Base-by-base conservation (phyloP, 495 filamentous ascomycete genomes). In the Aspergillus olivimuriae region DNA sequence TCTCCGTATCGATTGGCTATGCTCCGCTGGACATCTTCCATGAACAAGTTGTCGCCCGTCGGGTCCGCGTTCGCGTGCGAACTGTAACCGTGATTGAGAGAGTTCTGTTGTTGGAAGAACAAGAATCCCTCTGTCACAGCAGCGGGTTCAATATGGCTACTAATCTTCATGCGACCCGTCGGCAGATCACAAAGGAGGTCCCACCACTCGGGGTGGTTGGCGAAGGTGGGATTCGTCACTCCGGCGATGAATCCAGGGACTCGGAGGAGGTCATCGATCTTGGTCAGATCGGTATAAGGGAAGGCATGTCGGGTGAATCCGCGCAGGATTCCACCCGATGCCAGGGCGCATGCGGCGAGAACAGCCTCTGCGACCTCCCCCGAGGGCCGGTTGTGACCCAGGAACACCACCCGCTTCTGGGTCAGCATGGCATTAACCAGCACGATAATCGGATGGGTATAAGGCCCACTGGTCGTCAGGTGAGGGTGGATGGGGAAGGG, bases 241-340 rank as follows among this genome's bases (percentile, higher is more conserved):
- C 92, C 92, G 15, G 92, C 92, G 55, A 99, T 94, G 60, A 99
- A 99, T 6, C 92, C 92, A 15, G 94, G 90, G 1, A 99, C 94
- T 48, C 88, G 86, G 22, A 97, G 74, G 4, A 99, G 77, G 58
- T 97, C 92, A 52, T 99, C 92, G 37, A 99, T 88, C 62, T 99
- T 99, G 33, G 88, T 94, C 16, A 99, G 75, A 62, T 99, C 92
- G 5, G 92, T 99, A 59, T 99, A 99, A 4, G 92, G 92, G 58
- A 99, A 99, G 11, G 94, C 94, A 68, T 95, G 87, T n/a, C 92
- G 80, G 15, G 89, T 95, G 64, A 97, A 97, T 17, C 94, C 92
- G 32, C 88, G 72, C 14, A 99, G 71, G n/a, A 95, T 73, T 17
- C 94, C 92, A n/a, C 92, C 94, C 18, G 89, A 95, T 16, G 86